Percentiles rank a stretch among this genome's conserved stretches.
Evolutionary conservation across 176 grass and related monocot species (phyloP).

Genomic region (Raddia guianensis): DNA sequence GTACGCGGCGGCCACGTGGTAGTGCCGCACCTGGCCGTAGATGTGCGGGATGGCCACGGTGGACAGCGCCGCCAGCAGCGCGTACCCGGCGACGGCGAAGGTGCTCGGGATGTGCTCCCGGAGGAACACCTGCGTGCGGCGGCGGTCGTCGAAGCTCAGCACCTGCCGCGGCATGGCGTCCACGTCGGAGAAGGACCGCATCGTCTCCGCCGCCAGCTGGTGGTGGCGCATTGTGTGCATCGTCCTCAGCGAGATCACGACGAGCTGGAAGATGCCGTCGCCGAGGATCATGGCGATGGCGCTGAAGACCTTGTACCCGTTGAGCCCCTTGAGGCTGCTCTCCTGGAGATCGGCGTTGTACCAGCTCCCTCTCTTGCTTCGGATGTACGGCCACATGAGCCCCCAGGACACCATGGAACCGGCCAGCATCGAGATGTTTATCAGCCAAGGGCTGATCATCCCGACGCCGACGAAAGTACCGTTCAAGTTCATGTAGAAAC

Average conservation of each 20-base stretch:
- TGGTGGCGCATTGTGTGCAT: conserved; percentile 53
- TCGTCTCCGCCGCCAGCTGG: conserved; percentile 32
- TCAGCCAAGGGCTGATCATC: conserved; percentile 82
- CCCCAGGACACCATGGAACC: conserved; percentile 78
- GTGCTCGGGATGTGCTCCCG: conserved; percentile 70
- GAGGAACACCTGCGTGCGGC: conserved; percentile 54
- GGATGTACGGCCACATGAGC: conserved; percentile 70
- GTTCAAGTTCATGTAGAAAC: conserved; percentile 69
- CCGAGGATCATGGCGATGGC: conserved; percentile 66
- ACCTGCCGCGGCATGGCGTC: conserved; percentile 31
- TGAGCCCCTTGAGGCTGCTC: conserved; percentile 60
- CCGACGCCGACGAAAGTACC: conserved; percentile 69
- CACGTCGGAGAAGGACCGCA: conserved; percentile 49
- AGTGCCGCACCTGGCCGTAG: conserved; percentile 58
- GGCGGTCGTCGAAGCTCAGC: conserved; percentile 67
- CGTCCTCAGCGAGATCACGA: conserved; percentile 53
- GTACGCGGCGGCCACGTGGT: conserved; percentile 66
- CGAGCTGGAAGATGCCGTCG: conserved; percentile 71
- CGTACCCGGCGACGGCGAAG: conserved; percentile 54
- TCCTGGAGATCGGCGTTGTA: conserved; percentile 57
- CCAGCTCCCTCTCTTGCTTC: conserved; percentile 57
- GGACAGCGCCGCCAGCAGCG: conserved; percentile 50
- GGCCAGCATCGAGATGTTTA: conserved; percentile 71
- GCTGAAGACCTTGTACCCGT: conserved; percentile 76
- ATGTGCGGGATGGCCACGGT: conserved; percentile 55